Conservation (phyloP, 73 alveolate species). For the Symbiodinium natans region DNA sequence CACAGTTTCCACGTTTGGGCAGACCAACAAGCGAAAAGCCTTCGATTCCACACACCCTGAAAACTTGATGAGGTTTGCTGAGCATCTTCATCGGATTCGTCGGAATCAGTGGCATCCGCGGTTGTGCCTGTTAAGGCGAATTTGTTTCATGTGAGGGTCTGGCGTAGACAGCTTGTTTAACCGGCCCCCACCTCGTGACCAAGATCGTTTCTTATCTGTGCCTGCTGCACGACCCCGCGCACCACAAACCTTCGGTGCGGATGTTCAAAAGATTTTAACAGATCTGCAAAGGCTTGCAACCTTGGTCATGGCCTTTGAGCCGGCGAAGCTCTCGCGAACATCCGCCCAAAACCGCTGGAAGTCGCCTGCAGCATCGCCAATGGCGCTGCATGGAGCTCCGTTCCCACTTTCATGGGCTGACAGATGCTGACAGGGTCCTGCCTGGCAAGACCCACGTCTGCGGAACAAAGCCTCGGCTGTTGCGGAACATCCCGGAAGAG, state of each 20-base stretch:
- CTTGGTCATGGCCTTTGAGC: neutral
- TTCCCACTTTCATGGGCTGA: too few relatives aligned
- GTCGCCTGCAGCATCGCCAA: conserved; percentile 26
- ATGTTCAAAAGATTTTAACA: too few relatives aligned
- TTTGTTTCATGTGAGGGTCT: neutral
- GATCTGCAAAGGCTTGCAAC: too few relatives aligned
- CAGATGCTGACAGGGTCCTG: too few relatives aligned
- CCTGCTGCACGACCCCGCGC: neutral
- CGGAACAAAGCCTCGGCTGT: conserved; percentile 48
- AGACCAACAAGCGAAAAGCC: too few relatives aligned
- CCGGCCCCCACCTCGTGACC: neutral
- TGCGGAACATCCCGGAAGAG: too few relatives aligned
- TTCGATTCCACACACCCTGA: too few relatives aligned
- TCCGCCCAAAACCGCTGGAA: conserved; percentile 68
- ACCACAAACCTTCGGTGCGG: neutral
- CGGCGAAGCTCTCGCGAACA: conserved; percentile 53
- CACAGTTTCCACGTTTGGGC: neutral
- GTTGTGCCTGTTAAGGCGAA: neutral
- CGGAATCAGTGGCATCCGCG: neutral
- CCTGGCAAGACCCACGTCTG: conserved; percentile 91
- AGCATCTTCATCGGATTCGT: neutral
- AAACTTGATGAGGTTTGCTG: too few relatives aligned
- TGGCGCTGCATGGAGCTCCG: neutral
- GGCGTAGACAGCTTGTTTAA: neutral
- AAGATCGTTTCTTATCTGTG: neutral